Evolutionary conservation across 192 early-diverging fungal genomes (phyloP), one percentile per base, ranked within the genome.

Genomic region (Coemansia sp.): DNA sequence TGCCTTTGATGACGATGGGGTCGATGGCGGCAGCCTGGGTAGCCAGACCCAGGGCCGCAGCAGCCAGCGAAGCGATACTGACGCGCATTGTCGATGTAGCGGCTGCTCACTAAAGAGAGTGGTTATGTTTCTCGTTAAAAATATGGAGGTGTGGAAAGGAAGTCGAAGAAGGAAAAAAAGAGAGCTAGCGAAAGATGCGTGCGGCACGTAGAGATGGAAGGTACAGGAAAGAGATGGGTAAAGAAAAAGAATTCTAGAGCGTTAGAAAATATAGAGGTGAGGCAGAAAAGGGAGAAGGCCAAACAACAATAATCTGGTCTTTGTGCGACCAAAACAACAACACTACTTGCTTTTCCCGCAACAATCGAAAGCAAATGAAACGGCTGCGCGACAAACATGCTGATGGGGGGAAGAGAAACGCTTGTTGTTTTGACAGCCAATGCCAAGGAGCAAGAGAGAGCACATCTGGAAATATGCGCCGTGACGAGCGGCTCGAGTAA

Each of bases 1-100:
- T 77, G 48, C 87, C 88, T 67, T 90, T 91, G 72, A 88, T 85
- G 25, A 76, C 73, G 48, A 90, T 77, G 22, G 87, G 85, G 69
- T 90, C 85, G 60, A 92, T 69, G 29, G 84, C 80, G 5, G 67
- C 65, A 4, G 64, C 72, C 56, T 65, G 73, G 20, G 63, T 66
- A 34, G 65, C 76, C 50, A 79, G 61, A 40, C 76, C 76, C 25
- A 73, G 64, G 51, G 69, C 62, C 1, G 68, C 61, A 31, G 64
- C 67, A 31, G 60, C 42, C 28, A 28, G 28, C 25, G 71, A 67
- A 11, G 58, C 68, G 22, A 71, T 33, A 52, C 64, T 68, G 61
- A 72, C 56, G 28, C 74, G 80, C 80, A 82, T 82, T 40, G 25
- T 51, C 60, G 51, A 45, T 8, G 3, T 45, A 45, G 17, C 10